phyloP scores from a whole-genome alignment of 2,329 filamentous ascomycete species.

The Cadophora malorum region DNA sequence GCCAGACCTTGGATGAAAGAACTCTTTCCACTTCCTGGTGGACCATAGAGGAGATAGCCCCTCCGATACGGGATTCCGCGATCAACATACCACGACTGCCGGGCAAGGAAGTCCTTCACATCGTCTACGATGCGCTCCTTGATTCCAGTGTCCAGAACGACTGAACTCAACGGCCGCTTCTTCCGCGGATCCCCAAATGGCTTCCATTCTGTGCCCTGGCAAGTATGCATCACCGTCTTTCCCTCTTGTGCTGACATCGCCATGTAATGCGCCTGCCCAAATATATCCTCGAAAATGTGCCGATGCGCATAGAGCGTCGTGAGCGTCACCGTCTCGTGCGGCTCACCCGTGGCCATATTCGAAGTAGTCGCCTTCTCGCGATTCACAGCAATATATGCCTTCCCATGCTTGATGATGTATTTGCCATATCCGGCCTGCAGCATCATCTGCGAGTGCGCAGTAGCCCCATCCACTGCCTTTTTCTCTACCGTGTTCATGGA shows the following conservation, averaged over 20 bases:
- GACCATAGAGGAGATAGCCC: slow-evolving; percentile 81
- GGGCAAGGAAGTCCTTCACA: slow-evolving; percentile 56
- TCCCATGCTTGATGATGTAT: slow-evolving; percentile 85
- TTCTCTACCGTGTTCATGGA: slow-evolving; percentile 58
- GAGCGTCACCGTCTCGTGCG: slow-evolving; percentile 92
- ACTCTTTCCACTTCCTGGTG: slow-evolving; percentile 80
- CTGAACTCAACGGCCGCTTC: slow-evolving; percentile 87
- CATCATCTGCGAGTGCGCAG: slow-evolving; percentile 79
- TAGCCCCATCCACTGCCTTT: slow-evolving; percentile 69
- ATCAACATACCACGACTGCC: slow-evolving; percentile 89
- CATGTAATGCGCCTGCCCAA: slow-evolving; percentile 82
- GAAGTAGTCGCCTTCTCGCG: slow-evolving; percentile 85
- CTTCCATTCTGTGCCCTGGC: slow-evolving; percentile 83
- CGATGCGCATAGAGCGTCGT: slow-evolving; percentile 91
- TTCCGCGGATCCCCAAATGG: slow-evolving; percentile 82
- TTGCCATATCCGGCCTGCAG: slow-evolving; percentile 90
- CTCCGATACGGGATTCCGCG: slow-evolving; percentile 78
- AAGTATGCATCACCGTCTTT: slow-evolving; percentile 90
- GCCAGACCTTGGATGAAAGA: slow-evolving; percentile 96
- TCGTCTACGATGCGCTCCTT: slow-evolving; percentile 57
- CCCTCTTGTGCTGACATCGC: slow-evolving; percentile 84
- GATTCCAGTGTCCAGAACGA: slow-evolving; percentile 83
- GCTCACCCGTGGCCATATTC: slow-evolving; percentile 81
- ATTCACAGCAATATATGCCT: slow-evolving; percentile 86
- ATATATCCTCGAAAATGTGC: slow-evolving; percentile 88